These are phyloP conservation scores for Ophiocytium majus DNA, from an alignment of 352 stramenopile species.

Conservation along the genomic window DNA sequence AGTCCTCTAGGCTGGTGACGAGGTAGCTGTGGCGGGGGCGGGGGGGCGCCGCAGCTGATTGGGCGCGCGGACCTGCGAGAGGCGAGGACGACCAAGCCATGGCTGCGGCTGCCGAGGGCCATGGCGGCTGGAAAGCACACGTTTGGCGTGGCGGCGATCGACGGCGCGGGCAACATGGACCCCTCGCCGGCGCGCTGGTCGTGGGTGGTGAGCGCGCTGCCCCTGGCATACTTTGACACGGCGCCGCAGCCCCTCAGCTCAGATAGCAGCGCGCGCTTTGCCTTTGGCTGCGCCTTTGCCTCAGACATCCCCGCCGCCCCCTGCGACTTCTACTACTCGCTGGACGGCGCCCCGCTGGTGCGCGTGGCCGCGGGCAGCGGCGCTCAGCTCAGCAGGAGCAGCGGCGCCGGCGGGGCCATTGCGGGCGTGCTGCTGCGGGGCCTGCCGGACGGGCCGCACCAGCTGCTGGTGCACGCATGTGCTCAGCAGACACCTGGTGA, in stretches of 20 bases:
- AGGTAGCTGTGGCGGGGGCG: neutral
- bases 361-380: neutral
- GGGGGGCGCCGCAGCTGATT: neutral
- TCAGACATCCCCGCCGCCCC: neutral
- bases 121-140: neutral
- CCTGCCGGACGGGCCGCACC: conserved; percentile 30
- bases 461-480: conserved; percentile 28
- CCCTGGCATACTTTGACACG: neutral
- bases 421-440: conserved; percentile 27
- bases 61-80: neutral
- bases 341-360: conserved; percentile 21
- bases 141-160: conserved; percentile 31
- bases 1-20: neutral
- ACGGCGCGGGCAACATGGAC: conserved; percentile 44
- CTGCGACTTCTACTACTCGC: conserved; percentile 36
- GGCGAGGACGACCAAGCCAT: neutral
- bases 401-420: neutral
- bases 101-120: neutral
- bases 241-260: neutral
- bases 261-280: neutral
- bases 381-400: neutral
- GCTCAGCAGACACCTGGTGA: neutral
- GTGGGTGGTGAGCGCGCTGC: conserved; percentile 30
- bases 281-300: neutral
- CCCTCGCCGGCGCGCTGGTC: conserved; percentile 36